These are phyloP conservation scores for Ganoderma multipileum DNA, from an alignment of 1,284 basidiomycete species.

Conservation along the genomic window DNA sequence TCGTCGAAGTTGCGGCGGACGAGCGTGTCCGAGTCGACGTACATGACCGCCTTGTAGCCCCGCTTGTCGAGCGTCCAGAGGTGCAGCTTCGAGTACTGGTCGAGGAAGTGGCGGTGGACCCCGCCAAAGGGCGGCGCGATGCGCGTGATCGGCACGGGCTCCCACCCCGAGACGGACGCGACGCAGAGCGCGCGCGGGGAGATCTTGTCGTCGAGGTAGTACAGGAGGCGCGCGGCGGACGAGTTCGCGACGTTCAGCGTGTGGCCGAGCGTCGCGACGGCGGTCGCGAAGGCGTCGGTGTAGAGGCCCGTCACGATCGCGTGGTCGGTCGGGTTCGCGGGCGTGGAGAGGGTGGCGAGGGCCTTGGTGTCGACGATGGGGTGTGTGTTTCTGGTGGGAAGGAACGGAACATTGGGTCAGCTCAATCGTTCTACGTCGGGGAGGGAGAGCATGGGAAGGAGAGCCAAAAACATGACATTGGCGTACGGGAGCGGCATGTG, in stretches of 20 bases:
- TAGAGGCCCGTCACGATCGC: slow-evolving; percentile 51
- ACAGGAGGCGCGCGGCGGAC: slow-evolving; percentile 43
- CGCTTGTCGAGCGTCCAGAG: slow-evolving; percentile 49
- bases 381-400: slow-evolving; percentile 25
- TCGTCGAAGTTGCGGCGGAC: slow-evolving; percentile 52
- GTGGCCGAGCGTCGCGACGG: slow-evolving; percentile 49
- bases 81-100: slow-evolving; percentile 53
- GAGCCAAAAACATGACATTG: not conserved
- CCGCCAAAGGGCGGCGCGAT: slow-evolving; percentile 48
- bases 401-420: not conserved
- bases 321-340: slow-evolving; percentile 33
- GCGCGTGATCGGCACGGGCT: slow-evolving; percentile 42
- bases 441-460: not conserved
- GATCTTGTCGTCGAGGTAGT: slow-evolving; percentile 48
- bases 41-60: slow-evolving; percentile 43
- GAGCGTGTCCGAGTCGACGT: slow-evolving; percentile 52
- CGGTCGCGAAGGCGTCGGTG: slow-evolving; percentile 47
- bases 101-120: slow-evolving; percentile 46
- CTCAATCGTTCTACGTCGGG: not conserved
- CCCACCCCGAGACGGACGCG: slow-evolving; percentile 48
- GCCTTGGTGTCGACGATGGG: slow-evolving; percentile 27
- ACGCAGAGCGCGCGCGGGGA: slow-evolving; percentile 49
- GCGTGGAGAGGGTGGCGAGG: slow-evolving; percentile 1
- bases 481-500: too few species aligned
- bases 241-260: slow-evolving; percentile 45